These are phyloP conservation scores for Bonia amplexicaulis DNA, from an alignment of 176 grass and related monocot genomes.

Conservation along the genomic window DNA sequence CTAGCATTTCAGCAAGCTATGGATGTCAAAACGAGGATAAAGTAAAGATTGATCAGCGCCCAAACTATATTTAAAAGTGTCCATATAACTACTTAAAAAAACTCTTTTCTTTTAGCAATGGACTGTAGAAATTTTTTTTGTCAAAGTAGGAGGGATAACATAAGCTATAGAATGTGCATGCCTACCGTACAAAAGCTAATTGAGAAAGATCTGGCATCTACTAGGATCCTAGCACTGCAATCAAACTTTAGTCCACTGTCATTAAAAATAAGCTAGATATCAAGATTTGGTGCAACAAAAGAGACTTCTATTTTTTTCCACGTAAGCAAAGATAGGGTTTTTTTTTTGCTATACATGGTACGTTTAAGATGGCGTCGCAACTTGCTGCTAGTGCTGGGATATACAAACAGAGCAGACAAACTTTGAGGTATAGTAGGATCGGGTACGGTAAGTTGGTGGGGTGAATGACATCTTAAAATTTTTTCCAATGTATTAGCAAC, in stretches of 20 bases:
- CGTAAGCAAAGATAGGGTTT: background rate
- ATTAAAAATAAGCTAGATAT: slow-evolving; percentile 20
- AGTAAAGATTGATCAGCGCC: background rate
- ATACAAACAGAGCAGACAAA: no score
- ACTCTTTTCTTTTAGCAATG: background rate
- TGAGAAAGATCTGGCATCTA: slow-evolving; percentile 26
- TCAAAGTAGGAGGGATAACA: slow-evolving; percentile 22
- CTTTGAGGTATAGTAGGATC: no score
- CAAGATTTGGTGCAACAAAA: slow-evolving; percentile 13
- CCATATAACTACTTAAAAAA: background rate
- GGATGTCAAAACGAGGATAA: background rate
- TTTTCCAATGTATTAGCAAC: no score
- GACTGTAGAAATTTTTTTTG: background rate
- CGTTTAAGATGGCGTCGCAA: background rate
- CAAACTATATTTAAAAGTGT: background rate
- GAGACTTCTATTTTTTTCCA: background rate
- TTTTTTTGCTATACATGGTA: background rate
- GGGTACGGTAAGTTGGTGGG: no score
- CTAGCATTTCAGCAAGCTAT: no score
- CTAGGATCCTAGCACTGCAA: slow-evolving; percentile 7
- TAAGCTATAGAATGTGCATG: slow-evolving; percentile 16
- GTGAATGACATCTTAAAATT: no score
- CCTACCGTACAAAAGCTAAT: slow-evolving; percentile 20
- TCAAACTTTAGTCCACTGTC: background rate
- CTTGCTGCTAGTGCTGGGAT: background rate